Evolutionary conservation across 768 basidiomycete species (phyloP), one percentile per base, ranked within the genome.

Genomic region (Trametes gibbosa): DNA sequence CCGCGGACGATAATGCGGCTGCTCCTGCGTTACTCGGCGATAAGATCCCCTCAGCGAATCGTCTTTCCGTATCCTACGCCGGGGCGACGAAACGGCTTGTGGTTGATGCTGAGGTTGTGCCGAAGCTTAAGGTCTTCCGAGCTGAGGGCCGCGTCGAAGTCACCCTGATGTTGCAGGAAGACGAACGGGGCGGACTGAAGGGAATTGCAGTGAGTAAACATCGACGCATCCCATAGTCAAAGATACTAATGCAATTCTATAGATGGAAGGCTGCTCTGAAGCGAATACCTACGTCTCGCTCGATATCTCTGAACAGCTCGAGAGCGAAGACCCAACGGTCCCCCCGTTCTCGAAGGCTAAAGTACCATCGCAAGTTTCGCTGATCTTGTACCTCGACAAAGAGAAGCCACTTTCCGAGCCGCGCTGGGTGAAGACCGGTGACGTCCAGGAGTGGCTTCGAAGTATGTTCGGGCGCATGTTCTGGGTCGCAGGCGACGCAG

Each of bases 21-120:
- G 66, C 65, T 23, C 52, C 47, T 21, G 25, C 37, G 29, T 10
- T 63, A 1, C 50, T 64, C 27, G 61, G 71, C 19, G 74, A 72
- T 14, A 78, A 75, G 63, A 75, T 77, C 0, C 87, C 90, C 9
- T 90, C 90, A 41, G 86, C 89, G 29, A 92, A 92, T 65, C 84
- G 90, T 17, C 74, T 99, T n/a, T 97, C 95, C 8, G 94, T 98
- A 71, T 90, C 96, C 0, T 99, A 97, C 73, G 93, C 94, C 56
- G 87, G 87, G 43, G 94, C 93, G 50, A 87, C 87, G 58, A 80
- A 92, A 49, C 82, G 97, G 40, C 78, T 99, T 50, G 88, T 97
- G 25, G 79, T 98, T 58, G 89, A 98, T 71, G 90, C 96, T 2
- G 89, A 89, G 63, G 84, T 90, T 27, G 92, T 98, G 21, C 85